These are phyloP conservation scores for Dryas alaskensis DNA, from an alignment of 306 rosid species.

Conservation along the genomic window DNA sequence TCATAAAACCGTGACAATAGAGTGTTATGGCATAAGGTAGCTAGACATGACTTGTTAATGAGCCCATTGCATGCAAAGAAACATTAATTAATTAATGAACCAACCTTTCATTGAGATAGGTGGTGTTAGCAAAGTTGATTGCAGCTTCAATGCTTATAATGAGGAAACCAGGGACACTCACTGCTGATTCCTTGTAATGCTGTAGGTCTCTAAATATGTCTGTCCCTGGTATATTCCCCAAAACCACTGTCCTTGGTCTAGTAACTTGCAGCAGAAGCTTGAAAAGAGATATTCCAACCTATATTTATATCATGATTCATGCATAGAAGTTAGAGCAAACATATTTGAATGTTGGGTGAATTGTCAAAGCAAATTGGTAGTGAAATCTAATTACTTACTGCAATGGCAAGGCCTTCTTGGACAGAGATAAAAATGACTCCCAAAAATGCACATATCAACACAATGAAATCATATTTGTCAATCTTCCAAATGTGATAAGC, in stretches of 20 bases:
- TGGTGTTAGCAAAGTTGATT: constrained; percentile 80
- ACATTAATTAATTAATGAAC: constrained; percentile 11
- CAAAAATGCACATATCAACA: constrained; percentile 71
- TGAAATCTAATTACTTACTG: constrained; percentile 42
- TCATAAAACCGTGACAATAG: neutral
- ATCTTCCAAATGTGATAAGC: constrained; percentile 74
- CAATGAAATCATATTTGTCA: constrained; percentile 83
- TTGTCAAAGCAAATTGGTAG: too few relatives aligned
- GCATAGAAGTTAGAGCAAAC: too few relatives aligned
- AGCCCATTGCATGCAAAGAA: neutral
- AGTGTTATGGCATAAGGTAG: too few relatives aligned
- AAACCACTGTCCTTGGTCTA: constrained; percentile 78
- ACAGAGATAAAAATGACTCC: constrained; percentile 87
- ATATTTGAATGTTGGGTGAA: too few relatives aligned
- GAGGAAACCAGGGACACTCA: constrained; percentile 67
- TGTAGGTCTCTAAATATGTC: constrained; percentile 69
- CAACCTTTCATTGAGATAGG: constrained; percentile 86
- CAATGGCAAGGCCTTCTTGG: constrained; percentile 78
- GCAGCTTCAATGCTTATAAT: constrained; percentile 91
- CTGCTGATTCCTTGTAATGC: constrained; percentile 70
- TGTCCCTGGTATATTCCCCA: constrained; percentile 85
- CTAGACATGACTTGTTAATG: neutral
- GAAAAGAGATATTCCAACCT: constrained; percentile 83
- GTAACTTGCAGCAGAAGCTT: constrained; percentile 76
- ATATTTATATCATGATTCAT: neutral